Conservation (phyloP, 2,329 filamentous ascomycete genomes). For the Orbilia oligospora region DNA sequence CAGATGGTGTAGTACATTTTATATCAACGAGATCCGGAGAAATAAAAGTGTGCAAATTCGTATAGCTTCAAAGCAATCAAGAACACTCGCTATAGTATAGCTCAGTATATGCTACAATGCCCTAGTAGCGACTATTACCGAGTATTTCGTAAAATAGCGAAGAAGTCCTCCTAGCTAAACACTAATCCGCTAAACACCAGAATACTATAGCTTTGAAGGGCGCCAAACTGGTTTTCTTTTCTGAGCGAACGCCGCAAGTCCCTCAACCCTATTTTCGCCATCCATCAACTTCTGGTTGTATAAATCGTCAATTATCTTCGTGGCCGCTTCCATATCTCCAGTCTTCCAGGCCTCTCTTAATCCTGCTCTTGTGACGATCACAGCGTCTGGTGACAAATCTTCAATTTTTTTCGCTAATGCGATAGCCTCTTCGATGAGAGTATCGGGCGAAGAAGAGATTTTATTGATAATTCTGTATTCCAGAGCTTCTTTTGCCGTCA, state of each 20-base stretch:
- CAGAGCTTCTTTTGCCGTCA: slow-evolving; percentile 74
- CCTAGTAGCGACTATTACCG: neutral
- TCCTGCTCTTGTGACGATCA: slow-evolving; percentile 81
- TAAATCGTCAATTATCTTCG: slow-evolving; percentile 72
- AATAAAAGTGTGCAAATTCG: no score
- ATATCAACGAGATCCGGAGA: no score
- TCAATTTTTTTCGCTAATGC: slow-evolving; percentile 75
- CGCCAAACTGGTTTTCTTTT: slow-evolving; percentile 79
- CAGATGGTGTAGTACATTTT: neutral
- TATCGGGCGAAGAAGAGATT: slow-evolving; percentile 70
- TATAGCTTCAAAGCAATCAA: no score
- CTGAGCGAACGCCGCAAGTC: slow-evolving; percentile 81
- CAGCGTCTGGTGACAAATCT: slow-evolving; percentile 79
- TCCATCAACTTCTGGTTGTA: slow-evolving; percentile 75
- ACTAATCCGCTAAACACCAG: neutral
- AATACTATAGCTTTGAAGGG: slow-evolving; percentile 73
- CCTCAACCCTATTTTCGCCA: slow-evolving; percentile 82
- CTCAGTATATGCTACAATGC: no score
- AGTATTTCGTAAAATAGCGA: neutral
- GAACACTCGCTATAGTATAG: no score
- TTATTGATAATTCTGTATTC: slow-evolving; percentile 80
- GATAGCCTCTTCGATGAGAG: slow-evolving; percentile 74
- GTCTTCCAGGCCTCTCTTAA: slow-evolving; percentile 81
- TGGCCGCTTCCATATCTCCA: slow-evolving; percentile 76
- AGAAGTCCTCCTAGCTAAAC: neutral